Base-by-base conservation (phyloP, 2,329 filamentous ascomycete genomes). In the Epicoccum sorghinum region DNA sequence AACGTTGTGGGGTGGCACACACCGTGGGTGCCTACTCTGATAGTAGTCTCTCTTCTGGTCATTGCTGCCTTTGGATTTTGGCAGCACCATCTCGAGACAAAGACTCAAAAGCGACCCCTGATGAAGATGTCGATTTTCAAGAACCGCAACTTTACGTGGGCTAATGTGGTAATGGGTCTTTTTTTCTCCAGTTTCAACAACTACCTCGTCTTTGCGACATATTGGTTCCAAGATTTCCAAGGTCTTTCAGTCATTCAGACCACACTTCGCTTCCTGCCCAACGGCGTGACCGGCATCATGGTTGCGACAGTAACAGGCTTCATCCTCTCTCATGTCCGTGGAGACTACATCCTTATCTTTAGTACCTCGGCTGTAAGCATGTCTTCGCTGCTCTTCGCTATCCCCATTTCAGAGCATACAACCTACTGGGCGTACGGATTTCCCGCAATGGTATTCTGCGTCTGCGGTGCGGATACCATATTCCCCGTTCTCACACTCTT, bases 181-280 rank as follows among this genome's bases (percentile, higher is more conserved):
- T 89, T 89, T 75, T 89, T 87, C 64, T 81, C 83, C 14, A 78
- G 80, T 2, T 90, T 90, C 75, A 89, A 88, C 74, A 86, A 87
- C 69, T 89, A 82, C 61, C 74, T 89, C 35, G 78, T 90, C 56
- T 89, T 83, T 62, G 82, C 86, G 1, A 90, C 88, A 4, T 90
- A 87, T 71, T 89, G 84, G 70, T 90, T 84, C 72, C 88, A 90
- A 70, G 82, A 87, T 59, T 89, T 83, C 67, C 86, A 87, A 62
- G 83, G 80, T 0, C 78, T 86, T 1, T 80, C 79, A 0, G 78
- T 86, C 0, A 76, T 89, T n/a, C 82, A 89, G 59, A 89, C 87
- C 0, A 89, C 86, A 10, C 69, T 90, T 7, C 84, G 86, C 3
- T 90, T 89, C 68, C 78, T 90, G 7, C 87, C 88, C 0, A 87